A percentile compares a stretch with the other conserved stretches of the same genome.
These are phyloP conservation scores for Fusarium burgessii DNA, from an alignment of 2,329 filamentous ascomycete species.

Conservation along the genomic window DNA sequence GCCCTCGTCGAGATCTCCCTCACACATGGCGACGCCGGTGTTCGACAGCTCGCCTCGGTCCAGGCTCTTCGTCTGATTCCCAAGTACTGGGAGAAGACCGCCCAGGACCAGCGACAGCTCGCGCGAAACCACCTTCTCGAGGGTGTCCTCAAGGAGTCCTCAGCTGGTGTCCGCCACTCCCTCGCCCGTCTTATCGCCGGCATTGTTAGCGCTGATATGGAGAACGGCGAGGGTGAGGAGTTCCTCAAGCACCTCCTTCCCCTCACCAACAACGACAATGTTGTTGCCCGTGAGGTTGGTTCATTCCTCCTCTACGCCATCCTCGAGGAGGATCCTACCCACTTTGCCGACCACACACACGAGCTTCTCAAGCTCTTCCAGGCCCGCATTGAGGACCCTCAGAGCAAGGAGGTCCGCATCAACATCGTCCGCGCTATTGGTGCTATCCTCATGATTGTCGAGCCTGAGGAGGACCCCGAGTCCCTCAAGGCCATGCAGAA, in stretches of 20 bases:
- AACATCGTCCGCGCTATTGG: constrained; percentile 94
- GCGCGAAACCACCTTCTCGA: constrained; percentile 87
- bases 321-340: constrained; percentile 86
- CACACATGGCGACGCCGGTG: constrained; percentile 76
- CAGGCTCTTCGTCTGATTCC: constrained; percentile 85
- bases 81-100: constrained; percentile 86
- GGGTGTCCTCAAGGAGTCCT: constrained; percentile 83
- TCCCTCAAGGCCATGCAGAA: constrained; percentile 81
- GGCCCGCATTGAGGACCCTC: constrained; percentile 88
- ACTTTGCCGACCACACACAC: constrained; percentile 83
- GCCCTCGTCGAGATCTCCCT: constrained; percentile 90
- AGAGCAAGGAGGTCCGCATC: constrained; percentile 91
- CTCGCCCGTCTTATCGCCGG: constrained; percentile 88
- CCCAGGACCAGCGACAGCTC: constrained; percentile 80
- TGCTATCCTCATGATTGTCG: constrained; percentile 86
- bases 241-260: constrained; percentile 83
- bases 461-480: constrained; percentile 84
- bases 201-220: constrained; percentile 86
- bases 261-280: constrained; percentile 79
- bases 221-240: constrained; percentile 80
- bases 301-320: constrained; percentile 95
- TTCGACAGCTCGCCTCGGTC: constrained; percentile 92
- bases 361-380: constrained; percentile 86
- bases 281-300: constrained; percentile 87
- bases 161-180: constrained; percentile 83